phyloP scores from a whole-genome alignment of 176 grass and related monocot species.

The Ensete ventricosum region DNA sequence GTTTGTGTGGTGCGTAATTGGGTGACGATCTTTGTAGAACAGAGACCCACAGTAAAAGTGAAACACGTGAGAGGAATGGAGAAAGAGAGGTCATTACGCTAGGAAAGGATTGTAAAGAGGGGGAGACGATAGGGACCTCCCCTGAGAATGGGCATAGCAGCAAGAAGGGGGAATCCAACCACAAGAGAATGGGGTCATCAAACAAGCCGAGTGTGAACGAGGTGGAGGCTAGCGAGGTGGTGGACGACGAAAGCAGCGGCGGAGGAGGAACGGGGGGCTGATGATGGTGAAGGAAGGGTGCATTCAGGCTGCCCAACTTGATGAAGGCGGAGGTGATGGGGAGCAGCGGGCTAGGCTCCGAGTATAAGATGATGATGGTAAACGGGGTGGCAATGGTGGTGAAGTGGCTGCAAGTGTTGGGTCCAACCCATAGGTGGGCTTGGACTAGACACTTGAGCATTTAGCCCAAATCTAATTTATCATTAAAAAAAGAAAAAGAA shows the following conservation, averaged over 20 bases:
- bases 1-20: conserved; percentile 35
- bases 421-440: no score
- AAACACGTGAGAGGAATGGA: not conserved
- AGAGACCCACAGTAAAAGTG: not conserved
- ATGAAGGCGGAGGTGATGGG: conserved; percentile 15
- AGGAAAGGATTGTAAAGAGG: not conserved
- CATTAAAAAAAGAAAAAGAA: no score
- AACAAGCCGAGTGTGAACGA: not conserved
- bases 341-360: not conserved
- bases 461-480: no score
- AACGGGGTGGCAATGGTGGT: conserved; percentile 1
- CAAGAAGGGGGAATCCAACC: conserved; percentile 5
- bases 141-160: not conserved
- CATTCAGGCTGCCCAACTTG: not conserved
- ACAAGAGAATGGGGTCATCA: not conserved
- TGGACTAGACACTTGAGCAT: no score
- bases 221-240: not conserved
- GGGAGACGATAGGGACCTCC: not conserved
- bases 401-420: not conserved
- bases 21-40: conserved; percentile 25
- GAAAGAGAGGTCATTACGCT: not conserved
- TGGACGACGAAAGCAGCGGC: no score
- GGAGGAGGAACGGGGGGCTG: not conserved
- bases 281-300: conserved; percentile 16
- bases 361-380: not conserved